Conservation (phyloP, 2,329 filamentous ascomycete genomes). For the Fusarium begoniae region DNA sequence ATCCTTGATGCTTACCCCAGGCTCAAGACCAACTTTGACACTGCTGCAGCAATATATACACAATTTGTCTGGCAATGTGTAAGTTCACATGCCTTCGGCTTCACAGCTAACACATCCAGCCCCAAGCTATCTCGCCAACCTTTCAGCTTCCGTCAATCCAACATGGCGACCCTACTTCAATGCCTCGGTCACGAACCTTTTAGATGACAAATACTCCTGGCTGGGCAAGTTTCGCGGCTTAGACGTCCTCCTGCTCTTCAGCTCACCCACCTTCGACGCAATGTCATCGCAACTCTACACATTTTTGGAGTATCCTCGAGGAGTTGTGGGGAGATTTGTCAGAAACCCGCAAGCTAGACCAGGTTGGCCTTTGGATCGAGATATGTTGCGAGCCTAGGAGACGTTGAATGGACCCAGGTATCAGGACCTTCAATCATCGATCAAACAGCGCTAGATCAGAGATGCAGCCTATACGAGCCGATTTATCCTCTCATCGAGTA, state of each 20-base stretch:
- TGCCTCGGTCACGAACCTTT: slow-evolving; percentile 30
- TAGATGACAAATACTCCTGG: slow-evolving; percentile 32
- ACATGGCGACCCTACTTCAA: slow-evolving; percentile 45
- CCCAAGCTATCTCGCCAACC: slow-evolving; percentile 36
- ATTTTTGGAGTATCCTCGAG: slow-evolving; percentile 35
- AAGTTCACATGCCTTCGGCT: slow-evolving; percentile 13
- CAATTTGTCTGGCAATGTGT: slow-evolving; percentile 43
- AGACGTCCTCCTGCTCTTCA: slow-evolving; percentile 40
- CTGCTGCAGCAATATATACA: slow-evolving; percentile 40
- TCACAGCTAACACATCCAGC: slow-evolving; percentile 24
- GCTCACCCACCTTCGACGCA: slow-evolving; percentile 19
- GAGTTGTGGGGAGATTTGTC: slow-evolving; percentile 37
- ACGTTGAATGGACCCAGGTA: slow-evolving; percentile 5
- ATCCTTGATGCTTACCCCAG: slow-evolving; percentile 32
- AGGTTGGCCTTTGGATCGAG: slow-evolving; percentile 40
- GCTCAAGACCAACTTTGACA: slow-evolving; percentile 37
- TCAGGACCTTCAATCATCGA: slow-evolving; percentile 31
- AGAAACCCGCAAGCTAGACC: slow-evolving; percentile 37
- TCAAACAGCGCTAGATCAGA: slow-evolving; percentile 22
- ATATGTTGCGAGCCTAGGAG: slow-evolving; percentile 35
- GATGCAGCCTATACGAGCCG: slow-evolving; percentile 31
- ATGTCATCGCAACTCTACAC: slow-evolving; percentile 37
- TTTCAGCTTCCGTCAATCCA: slow-evolving; percentile 30
- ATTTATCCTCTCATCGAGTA: slow-evolving; percentile 28
- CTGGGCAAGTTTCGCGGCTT: slow-evolving; percentile 42